A percentile compares a stretch with the other conserved stretches of the same genome.
Evolutionary conservation across 23 red algal genomes (phyloP).

Genomic region (Gracilaria caudata): DNA sequence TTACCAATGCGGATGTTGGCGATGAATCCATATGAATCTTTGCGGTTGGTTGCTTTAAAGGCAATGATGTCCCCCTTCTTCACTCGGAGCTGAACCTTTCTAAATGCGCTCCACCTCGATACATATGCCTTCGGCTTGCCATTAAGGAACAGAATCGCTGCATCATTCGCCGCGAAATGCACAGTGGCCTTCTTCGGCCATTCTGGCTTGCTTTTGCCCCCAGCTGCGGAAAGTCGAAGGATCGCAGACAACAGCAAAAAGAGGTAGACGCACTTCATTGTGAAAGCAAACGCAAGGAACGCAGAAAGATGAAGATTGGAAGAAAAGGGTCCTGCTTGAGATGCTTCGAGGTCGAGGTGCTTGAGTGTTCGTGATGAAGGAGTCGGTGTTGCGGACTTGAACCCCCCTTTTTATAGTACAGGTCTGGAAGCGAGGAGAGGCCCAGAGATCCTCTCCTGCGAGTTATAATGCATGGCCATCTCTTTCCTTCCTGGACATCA

Average conservation of each 20-base stretch:
- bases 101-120: not conserved
- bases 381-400: not conserved
- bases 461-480: not conserved
- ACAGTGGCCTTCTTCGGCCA: constrained; percentile 21
- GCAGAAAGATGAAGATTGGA: not conserved
- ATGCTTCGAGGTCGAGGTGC: no score
- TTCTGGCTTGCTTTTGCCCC: not conserved
- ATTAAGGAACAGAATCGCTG: constrained; percentile 7
- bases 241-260: not conserved
- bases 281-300: not conserved
- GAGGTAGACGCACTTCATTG: not conserved
- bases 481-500: not conserved
- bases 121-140: not conserved
- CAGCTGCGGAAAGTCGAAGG: not conserved
- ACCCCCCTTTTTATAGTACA: not conserved
- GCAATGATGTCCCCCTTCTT: constrained; percentile 1
- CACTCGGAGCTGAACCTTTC: not conserved
- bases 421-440: not conserved
- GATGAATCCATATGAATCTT: constrained; percentile 19
- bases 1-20: constrained; percentile 2
- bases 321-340: not conserved
- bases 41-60: constrained; percentile 19
- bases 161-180: constrained; percentile 14
- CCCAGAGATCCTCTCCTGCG: not conserved
- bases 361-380: not conserved